Conservation (phyloP, 2,329 filamentous ascomycete species). For the Podosphaera fusca region DNA sequence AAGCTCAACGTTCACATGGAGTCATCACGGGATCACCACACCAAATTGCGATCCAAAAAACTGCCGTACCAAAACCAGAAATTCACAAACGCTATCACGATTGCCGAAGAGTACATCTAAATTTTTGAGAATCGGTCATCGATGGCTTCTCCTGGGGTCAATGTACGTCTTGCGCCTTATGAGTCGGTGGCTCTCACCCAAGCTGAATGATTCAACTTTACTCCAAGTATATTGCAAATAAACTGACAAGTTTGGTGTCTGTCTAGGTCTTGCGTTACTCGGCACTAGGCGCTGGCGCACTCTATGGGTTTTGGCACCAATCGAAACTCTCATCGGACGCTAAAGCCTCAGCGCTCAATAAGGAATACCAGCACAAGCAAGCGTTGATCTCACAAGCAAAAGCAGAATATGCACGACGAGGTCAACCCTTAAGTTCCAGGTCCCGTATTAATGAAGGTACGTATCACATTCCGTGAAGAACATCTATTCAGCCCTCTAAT, state of each 20-base stretch:
- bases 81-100: too few relatives aligned
- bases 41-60: too few relatives aligned
- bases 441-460: conserved; percentile 18
- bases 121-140: conserved; percentile 3
- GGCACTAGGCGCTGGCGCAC: conserved; percentile 70
- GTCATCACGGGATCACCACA: too few relatives aligned
- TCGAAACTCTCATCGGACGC: conserved; percentile 50
- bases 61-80: too few relatives aligned
- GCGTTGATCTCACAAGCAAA: conserved; percentile 83
- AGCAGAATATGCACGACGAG: conserved; percentile 70
- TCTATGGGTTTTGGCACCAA: conserved; percentile 95
- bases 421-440: conserved; percentile 23
- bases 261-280: conserved; percentile 86
- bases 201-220: not conserved
- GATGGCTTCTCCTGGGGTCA: conserved; percentile 25
- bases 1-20: too few relatives aligned
- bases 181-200: not conserved
- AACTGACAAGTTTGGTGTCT: not conserved
- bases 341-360: conserved; percentile 45
- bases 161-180: conserved; percentile 19
- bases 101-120: too few relatives aligned
- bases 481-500: too few relatives aligned
- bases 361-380: conserved; percentile 78
- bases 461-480: conserved; percentile 4
- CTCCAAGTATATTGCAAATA: not conserved